Evolutionary conservation across 2,329 filamentous ascomycete genomes (phyloP).

Genomic region (Metarhizium robertsii): DNA sequence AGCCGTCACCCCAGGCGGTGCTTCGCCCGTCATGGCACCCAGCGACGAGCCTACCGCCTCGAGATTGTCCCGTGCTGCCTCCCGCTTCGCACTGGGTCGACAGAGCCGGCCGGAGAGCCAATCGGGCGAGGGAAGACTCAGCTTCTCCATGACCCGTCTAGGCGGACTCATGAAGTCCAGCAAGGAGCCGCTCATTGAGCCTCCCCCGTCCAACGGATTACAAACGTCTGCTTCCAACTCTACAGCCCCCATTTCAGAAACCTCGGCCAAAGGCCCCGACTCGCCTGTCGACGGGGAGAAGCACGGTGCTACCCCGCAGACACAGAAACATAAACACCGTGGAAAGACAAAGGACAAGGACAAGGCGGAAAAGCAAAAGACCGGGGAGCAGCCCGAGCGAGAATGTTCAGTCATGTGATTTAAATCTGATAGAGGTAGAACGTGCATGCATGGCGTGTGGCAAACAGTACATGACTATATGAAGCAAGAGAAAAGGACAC

Average conservation of each 20-base stretch:
- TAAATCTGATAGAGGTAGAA: not conserved
- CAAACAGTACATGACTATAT: not conserved
- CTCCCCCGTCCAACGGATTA: constrained; percentile 8
- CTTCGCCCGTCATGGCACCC: constrained; percentile 31
- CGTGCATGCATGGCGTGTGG: not conserved
- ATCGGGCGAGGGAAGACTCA: constrained; percentile 48
- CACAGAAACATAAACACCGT: constrained; percentile 23
- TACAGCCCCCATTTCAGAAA: constrained; percentile 15
- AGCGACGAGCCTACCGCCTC: constrained; percentile 45
- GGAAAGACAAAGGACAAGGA: constrained; percentile 28
- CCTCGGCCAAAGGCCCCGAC: constrained; percentile 11
- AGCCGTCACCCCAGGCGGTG: constrained; percentile 24
- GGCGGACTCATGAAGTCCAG: constrained; percentile 41
- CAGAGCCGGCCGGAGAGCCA: constrained; percentile 50
- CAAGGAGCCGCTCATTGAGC: constrained; percentile 32
- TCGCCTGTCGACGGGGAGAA: constrained; percentile 13
- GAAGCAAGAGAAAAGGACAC: not conserved
- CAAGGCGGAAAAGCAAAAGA: constrained; percentile 26
- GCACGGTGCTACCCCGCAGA: constrained; percentile 7
- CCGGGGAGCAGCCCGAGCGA: constrained; percentile 31
- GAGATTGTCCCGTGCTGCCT: constrained; percentile 47
- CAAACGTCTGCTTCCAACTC: constrained; percentile 18
- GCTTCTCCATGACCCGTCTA: constrained; percentile 46
- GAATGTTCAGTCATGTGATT: constrained; percentile 39
- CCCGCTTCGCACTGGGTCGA: constrained; percentile 38